phyloP scores from a whole-genome alignment of 2,329 filamentous ascomycete genomes.

The Neurospora crassa region DNA sequence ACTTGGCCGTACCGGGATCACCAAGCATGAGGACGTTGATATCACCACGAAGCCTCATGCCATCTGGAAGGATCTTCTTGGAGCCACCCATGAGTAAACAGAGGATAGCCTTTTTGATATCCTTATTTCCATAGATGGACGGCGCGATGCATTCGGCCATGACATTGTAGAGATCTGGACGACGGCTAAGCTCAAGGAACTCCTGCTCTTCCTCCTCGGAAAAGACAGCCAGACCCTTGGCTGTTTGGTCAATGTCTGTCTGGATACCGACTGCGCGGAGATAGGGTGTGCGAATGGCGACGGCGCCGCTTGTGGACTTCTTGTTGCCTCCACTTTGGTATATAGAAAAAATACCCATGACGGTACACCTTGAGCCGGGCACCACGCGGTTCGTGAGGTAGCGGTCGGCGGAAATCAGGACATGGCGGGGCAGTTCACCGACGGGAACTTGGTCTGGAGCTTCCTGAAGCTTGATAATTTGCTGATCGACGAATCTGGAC shows the following conservation, averaged over 20 bases:
- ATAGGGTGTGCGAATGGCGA: conserved; percentile 93
- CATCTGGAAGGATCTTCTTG: conserved; percentile 95
- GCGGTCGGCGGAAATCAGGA: conserved; percentile 90
- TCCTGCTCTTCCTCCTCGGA: conserved; percentile 96
- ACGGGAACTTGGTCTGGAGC: conserved; percentile 96
- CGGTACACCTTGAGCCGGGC: conserved; percentile 84
- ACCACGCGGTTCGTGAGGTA: conserved; percentile 94
- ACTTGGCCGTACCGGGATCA: conserved; percentile 97
- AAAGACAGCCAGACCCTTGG: conserved; percentile 75
- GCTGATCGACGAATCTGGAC: conserved; percentile 91
- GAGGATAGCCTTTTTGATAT: conserved; percentile 96
- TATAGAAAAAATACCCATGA: conserved; percentile 97
- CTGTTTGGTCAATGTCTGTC: conserved; percentile 79
- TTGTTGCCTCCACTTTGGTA: conserved; percentile 88
- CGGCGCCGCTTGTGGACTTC: conserved; percentile 66
- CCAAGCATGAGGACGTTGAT: conserved; percentile 96
- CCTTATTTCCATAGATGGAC: conserved; percentile 89
- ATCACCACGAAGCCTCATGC: conserved; percentile 94
- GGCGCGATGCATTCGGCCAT: conserved; percentile 92
- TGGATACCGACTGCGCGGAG: conserved; percentile 87
- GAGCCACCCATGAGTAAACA: conserved; percentile 90
- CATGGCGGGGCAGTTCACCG: conserved; percentile 88
- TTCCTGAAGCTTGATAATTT: conserved; percentile 96
- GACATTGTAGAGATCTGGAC: conserved; percentile 83
- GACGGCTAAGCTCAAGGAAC: conserved; percentile 80